Evolutionary conservation across 129 eudicot genomes (phyloP), one percentile per base, ranked within the genome.

Genomic region (Pittosporum tobira): DNA sequence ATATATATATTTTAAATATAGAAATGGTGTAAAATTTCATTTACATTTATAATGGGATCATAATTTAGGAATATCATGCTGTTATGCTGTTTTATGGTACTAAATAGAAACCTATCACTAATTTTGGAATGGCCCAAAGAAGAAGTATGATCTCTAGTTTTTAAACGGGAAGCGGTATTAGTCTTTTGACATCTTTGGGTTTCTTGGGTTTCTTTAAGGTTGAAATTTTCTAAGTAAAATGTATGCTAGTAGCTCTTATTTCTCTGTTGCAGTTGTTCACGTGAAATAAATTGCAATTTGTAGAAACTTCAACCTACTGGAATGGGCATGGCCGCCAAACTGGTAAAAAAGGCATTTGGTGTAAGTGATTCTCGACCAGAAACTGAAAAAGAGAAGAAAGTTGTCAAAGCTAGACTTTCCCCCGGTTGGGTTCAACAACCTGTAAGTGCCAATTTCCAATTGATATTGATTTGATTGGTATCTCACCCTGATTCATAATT

Each of bases 221-320:
- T 2, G 0, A 34, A 6, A 12, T 34, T 34, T 34, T 34, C 1
- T 6, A 6, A 31, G 37, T 31, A 34, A 7, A 34, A 34, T 6
- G 40, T 29, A 20, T 55, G 27, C 40, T 5, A 53, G 1, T 27
- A 13, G 22, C 27, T 18, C 45, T n/a, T 19, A 19, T 20, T 18
- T 59, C 36, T 42, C 48, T 46, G 10, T 29, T 45, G 40, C 25
- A 0, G 74, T 65, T 19, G 38, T 63, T 83, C 64, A 68, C 45
- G 60, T 47, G 24, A 68, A 51, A 60, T 68, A 14, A 49, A 60
- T 26, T 67, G 48, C 54, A 49, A 66, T 67, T 44, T 77, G 65
- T 64, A 82, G 93, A 78, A 79, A 64, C 70, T 80, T 68, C 82
- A 91, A 46, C 70, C 82, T 19, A 63, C 71, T 71, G 82, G 72